Conservation (phyloP, 371 early-diverging fungal species). For the Haplosporangium sp. region DNA sequence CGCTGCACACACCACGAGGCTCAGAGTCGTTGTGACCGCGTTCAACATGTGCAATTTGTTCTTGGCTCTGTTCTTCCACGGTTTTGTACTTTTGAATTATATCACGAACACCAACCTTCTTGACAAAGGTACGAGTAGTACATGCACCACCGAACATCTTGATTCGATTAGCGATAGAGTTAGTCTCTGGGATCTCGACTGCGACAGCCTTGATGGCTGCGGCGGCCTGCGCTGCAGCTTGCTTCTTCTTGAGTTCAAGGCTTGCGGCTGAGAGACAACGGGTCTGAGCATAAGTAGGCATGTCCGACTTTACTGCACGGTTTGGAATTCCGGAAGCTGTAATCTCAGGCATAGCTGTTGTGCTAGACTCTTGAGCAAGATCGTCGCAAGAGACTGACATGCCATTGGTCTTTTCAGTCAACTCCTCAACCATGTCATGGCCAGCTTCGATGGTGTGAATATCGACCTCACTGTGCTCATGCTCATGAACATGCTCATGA, state of each 20-base stretch:
- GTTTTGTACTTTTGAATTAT: slow-evolving; percentile 43
- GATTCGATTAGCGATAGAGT: slow-evolving; percentile 46
- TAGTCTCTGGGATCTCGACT: slow-evolving; percentile 43
- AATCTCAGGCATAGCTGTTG: slow-evolving; percentile 6
- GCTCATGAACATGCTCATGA: slow-evolving; percentile 10
- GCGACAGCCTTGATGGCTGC: slow-evolving; percentile 33
- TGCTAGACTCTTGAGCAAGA: background rate
- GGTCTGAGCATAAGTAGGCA: slow-evolving; percentile 7
- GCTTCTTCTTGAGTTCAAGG: slow-evolving; percentile 45
- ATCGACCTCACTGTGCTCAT: slow-evolving; percentile 8
- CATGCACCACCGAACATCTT: slow-evolving; percentile 47
- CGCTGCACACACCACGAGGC: slow-evolving; percentile 31
- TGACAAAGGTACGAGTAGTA: background rate
- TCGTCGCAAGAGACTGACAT: slow-evolving; percentile 1
- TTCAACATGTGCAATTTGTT: slow-evolving; percentile 42
- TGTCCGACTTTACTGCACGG: slow-evolving; percentile 11
- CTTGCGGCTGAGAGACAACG: slow-evolving; percentile 37
- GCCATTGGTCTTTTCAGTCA: background rate
- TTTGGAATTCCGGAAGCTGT: slow-evolving; percentile 17
- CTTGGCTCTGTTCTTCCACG: slow-evolving; percentile 31
- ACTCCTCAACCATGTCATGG: slow-evolving; percentile 1
- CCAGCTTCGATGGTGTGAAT: background rate
- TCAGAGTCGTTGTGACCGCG: slow-evolving; percentile 28
- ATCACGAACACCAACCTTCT: slow-evolving; percentile 31
- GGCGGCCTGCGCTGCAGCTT: slow-evolving; percentile 29